Evolutionary conservation across 202 grass and related monocot species (phyloP).

Genomic region (Carex sylvatica): DNA sequence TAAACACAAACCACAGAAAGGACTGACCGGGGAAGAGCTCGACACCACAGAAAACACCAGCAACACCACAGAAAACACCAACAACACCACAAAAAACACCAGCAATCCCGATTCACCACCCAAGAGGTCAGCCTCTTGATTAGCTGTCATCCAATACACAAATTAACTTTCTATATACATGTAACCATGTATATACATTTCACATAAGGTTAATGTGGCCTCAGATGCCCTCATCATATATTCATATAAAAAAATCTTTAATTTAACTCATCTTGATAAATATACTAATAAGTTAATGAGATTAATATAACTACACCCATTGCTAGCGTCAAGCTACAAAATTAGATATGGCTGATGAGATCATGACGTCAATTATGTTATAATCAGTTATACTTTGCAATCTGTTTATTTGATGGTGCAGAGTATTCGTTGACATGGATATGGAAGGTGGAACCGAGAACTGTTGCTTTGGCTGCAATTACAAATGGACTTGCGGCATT

Average conservation of each 20-base stretch:
- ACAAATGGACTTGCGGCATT: neutral
- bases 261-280: too few relatives aligned
- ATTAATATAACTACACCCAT: neutral
- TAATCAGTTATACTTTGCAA: neutral
- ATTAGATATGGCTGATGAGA: neutral
- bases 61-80: too few relatives aligned
- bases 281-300: neutral
- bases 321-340: neutral
- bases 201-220: too few relatives aligned
- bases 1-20: neutral
- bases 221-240: too few relatives aligned
- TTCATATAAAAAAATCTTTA: neutral
- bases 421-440: constrained; percentile 8
- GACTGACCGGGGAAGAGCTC: constrained; percentile 15
- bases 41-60: constrained; percentile 7
- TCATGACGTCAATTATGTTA: too few relatives aligned
- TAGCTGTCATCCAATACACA: neutral
- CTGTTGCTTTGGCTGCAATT: constrained; percentile 17
- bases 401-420: neutral
- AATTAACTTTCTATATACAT: neutral
- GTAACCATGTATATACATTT: neutral
- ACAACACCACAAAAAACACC: too few relatives aligned
- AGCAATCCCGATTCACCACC: neutral
- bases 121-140: constrained; percentile 32
- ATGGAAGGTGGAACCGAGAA: constrained; percentile 27